These are phyloP conservation scores for Helotiales sp. DNA, from an alignment of 2,329 filamentous ascomycete genomes.

Conservation along the genomic window DNA sequence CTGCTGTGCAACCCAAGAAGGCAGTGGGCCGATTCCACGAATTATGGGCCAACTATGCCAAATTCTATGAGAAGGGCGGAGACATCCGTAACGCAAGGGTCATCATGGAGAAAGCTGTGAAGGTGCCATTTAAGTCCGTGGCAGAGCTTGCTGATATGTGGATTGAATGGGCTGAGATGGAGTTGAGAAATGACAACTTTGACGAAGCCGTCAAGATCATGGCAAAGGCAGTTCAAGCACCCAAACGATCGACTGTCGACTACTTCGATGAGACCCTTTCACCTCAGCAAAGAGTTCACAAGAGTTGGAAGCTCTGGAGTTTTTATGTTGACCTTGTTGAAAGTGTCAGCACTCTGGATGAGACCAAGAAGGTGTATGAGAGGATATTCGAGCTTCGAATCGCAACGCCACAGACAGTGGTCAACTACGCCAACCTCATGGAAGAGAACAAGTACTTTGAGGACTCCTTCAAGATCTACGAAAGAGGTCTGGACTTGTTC, in stretches of 20 bases:
- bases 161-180: slow-evolving; percentile 99
- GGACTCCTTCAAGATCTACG: slow-evolving; percentile 97
- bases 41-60: slow-evolving; percentile 95
- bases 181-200: slow-evolving; percentile 93
- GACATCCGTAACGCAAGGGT: slow-evolving; percentile 84
- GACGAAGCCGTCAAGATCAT: slow-evolving; percentile 94
- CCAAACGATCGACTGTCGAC: slow-evolving; percentile 96
- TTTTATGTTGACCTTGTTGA: slow-evolving; percentile 99
- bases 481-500: slow-evolving; percentile 96
- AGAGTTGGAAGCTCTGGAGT: slow-evolving; percentile 99
- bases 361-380: slow-evolving; percentile 94
- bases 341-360: slow-evolving; percentile 87
- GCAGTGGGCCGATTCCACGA: slow-evolving; percentile 92
- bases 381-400: slow-evolving; percentile 98
- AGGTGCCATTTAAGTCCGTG: slow-evolving; percentile 98
- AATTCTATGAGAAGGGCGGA: slow-evolving; percentile 89
- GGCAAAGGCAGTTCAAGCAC: slow-evolving; percentile 96
- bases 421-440: slow-evolving; percentile 95
- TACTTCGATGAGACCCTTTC: slow-evolving; percentile 96
- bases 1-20: slow-evolving; percentile 91
- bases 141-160: slow-evolving; percentile 96
- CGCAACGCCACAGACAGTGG: slow-evolving; percentile 95
- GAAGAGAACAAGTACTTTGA: slow-evolving; percentile 96
- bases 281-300: slow-evolving; percentile 95
- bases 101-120: slow-evolving; percentile 97